These are phyloP conservation scores for Thalassiosira exigua DNA, from an alignment of 352 stramenopile genomes.

Conservation along the genomic window DNA sequence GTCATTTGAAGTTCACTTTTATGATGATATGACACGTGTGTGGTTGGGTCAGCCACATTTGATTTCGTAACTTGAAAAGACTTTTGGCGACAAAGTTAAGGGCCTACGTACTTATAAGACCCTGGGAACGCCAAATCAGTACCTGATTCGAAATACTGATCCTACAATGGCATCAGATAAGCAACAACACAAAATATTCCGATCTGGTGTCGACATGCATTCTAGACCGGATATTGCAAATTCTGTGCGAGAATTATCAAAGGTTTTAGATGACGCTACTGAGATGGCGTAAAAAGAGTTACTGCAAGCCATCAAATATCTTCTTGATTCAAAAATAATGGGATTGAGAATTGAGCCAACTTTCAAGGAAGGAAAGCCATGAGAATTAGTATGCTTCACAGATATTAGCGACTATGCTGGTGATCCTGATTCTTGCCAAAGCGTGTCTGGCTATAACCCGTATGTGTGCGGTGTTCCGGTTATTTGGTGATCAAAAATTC, in stretches of 20 bases:
- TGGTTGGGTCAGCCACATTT: constrained; percentile 17
- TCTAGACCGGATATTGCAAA: constrained; percentile 53
- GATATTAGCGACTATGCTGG: constrained; percentile 33
- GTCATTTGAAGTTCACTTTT: constrained; percentile 12
- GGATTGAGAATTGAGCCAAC: constrained; percentile 30
- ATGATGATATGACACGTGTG: neutral
- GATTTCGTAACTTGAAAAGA: neutral
- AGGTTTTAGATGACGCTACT: constrained; percentile 41
- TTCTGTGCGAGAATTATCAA: constrained; percentile 37
- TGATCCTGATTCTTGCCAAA: constrained; percentile 2
- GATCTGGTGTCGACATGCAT: constrained; percentile 32
- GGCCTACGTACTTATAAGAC: constrained; percentile 8
- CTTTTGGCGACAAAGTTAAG: constrained; percentile 4
- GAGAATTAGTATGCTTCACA: constrained; percentile 2
- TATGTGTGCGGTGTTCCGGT: constrained; percentile 19
- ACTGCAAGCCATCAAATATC: constrained; percentile 49
- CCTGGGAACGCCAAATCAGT: neutral
- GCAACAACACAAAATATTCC: neutral
- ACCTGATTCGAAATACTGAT: neutral
- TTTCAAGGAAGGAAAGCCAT: neutral
- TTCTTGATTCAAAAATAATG: constrained; percentile 40
- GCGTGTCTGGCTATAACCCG: constrained; percentile 17
- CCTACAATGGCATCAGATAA: neutral
- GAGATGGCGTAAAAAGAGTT: constrained; percentile 41
- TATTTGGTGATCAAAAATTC: constrained; percentile 48